phyloP scores from a whole-genome alignment of 2,329 filamentous ascomycete genomes.

The Geosmithia flava region DNA sequence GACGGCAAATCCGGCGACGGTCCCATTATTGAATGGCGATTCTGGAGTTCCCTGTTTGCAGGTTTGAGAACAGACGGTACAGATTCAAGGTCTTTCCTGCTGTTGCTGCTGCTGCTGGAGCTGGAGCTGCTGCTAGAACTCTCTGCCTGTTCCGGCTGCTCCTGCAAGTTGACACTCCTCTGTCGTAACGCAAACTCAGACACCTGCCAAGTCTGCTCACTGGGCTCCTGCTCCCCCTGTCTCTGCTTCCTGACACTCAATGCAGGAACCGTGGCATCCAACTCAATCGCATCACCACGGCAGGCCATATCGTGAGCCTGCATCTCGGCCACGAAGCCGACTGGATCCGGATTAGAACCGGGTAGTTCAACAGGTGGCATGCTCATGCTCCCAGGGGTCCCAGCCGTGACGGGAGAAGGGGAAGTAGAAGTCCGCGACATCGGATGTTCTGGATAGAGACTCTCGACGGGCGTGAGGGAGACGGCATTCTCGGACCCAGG shows the following conservation, averaged over 20 bases:
- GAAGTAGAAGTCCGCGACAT: no score
- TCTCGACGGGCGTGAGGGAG: no score
- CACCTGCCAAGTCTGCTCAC: not conserved
- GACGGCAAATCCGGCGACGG: not conserved
- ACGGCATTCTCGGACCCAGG: no score
- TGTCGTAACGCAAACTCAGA: not conserved
- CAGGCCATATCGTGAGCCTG: not conserved
- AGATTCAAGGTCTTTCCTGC: not conserved
- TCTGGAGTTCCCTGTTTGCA: not conserved
- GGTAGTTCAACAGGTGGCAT: not conserved
- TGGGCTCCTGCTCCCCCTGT: not conserved
- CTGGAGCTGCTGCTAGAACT: no score
- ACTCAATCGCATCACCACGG: not conserved
- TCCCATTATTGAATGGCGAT: not conserved
- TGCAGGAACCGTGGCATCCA: not conserved
- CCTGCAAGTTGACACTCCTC: no score
- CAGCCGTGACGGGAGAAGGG: no score
- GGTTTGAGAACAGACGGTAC: not conserved
- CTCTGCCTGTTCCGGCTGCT: not conserved
- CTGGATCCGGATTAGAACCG: not conserved
- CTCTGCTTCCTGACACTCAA: not conserved
- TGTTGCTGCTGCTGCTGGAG: no score
- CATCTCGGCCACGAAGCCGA: not conserved
- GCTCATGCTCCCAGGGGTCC: not conserved
- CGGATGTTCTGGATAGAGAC: no score